phyloP scores from a whole-genome alignment of 2,329 filamentous ascomycete species.

The Sphaerulina musiva region DNA sequence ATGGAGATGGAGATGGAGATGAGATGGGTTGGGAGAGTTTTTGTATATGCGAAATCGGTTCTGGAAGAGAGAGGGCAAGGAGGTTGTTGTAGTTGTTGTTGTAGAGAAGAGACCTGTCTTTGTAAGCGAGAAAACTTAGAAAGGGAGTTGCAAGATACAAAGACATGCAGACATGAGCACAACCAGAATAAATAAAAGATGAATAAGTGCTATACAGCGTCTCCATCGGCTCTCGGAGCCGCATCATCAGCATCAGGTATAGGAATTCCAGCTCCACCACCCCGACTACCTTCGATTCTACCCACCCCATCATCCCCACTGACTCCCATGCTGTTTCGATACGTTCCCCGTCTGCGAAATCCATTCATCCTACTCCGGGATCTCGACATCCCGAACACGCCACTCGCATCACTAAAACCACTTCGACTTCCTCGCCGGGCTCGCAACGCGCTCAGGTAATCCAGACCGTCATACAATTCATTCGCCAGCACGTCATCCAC shows the following conservation, averaged over 20 bases:
- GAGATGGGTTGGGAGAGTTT: too few relatives aligned
- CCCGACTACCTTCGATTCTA: background rate
- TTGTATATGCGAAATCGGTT: too few relatives aligned
- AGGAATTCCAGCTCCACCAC: background rate
- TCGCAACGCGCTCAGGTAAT: constrained; percentile 27
- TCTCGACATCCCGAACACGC: constrained; percentile 10
- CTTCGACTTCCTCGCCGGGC: constrained; percentile 26
- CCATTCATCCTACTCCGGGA: constrained; percentile 19
- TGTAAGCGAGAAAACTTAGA: too few relatives aligned
- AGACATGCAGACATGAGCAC: too few relatives aligned
- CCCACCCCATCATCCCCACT: background rate
- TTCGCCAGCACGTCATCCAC: constrained; percentile 43
- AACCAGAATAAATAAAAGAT: too few relatives aligned
- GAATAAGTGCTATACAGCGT: background rate
- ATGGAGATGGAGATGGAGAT: too few relatives aligned
- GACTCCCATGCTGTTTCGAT: background rate
- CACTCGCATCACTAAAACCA: constrained; percentile 23
- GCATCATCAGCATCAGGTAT: constrained; percentile 9
- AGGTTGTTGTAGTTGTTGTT: too few relatives aligned
- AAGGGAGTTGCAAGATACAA: too few relatives aligned
- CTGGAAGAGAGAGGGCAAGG: too few relatives aligned
- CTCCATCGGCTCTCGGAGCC: constrained; percentile 5
- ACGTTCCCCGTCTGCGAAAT: constrained; percentile 9
- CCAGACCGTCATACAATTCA: constrained; percentile 35
- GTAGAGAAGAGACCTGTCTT: too few relatives aligned